Evolutionary conservation across 1,284 basidiomycete genomes (phyloP).

Genomic region (Xerocomus minutiporus): DNA sequence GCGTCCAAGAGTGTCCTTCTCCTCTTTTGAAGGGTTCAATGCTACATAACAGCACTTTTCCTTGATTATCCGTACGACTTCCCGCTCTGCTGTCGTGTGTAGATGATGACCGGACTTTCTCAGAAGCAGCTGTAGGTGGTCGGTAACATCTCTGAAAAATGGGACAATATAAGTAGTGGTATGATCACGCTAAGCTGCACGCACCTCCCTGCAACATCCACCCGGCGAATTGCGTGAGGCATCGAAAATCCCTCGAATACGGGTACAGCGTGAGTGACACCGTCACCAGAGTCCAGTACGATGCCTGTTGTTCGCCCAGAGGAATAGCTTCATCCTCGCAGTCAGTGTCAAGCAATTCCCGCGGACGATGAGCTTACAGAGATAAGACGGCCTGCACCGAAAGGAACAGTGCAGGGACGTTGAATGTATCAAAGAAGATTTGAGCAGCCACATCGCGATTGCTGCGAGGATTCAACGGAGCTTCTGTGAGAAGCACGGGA

Average conservation of each 20-base stretch:
- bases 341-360: conserved; percentile 10
- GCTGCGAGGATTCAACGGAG: conserved; percentile 89
- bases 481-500: conserved; percentile 92
- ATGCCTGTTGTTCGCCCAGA: conserved; percentile 99
- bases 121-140: conserved; percentile 90
- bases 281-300: conserved; percentile 97
- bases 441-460: conserved; percentile 95
- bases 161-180: conserved; percentile 13
- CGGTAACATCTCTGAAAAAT: conserved; percentile 82
- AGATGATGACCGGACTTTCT: conserved; percentile 94
- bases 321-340: conserved; percentile 69
- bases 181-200: conserved; percentile 16
- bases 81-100: conserved; percentile 95
- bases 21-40: conserved; percentile 87
- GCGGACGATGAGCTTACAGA: conserved; percentile 54
- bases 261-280: conserved; percentile 97
- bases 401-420: conserved; percentile 96
- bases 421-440: conserved; percentile 99
- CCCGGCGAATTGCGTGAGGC: conserved; percentile 94
- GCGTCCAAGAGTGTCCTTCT: conserved; percentile 80
- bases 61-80: conserved; percentile 96
- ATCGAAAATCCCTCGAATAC: conserved; percentile 99
- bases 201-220: conserved; percentile 93
- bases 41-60: conserved; percentile 98
- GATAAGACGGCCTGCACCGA: conserved; percentile 97